These are phyloP conservation scores for Astrephomene gubernaculifera DNA, from an alignment of 139 green algal genomes.

Conservation along the genomic window DNA sequence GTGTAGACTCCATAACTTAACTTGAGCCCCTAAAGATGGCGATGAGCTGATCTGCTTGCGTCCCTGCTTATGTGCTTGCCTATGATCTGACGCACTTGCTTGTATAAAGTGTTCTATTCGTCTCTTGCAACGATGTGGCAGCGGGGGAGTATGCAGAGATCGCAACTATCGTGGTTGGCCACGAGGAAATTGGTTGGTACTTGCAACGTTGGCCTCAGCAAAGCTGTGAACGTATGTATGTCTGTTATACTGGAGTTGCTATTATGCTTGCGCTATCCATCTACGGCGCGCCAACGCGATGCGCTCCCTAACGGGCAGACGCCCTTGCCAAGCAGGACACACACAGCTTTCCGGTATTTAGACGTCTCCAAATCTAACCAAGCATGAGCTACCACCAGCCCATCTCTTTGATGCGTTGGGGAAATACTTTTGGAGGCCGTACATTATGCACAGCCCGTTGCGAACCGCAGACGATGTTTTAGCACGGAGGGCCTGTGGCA, in stretches of 20 bases:
- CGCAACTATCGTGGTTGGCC: background rate
- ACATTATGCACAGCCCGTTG: too few species aligned
- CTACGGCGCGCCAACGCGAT: background rate
- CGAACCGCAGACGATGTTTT: too few species aligned
- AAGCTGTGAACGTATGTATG: background rate
- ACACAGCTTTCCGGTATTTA: background rate
- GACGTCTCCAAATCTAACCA: background rate
- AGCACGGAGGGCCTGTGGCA: too few species aligned
- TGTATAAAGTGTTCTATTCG: background rate
- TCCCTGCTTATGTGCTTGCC: background rate
- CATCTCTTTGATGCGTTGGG: too few species aligned
- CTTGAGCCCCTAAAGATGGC: background rate
- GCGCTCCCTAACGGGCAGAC: too few species aligned
- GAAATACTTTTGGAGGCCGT: too few species aligned
- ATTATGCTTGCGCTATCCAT: background rate
- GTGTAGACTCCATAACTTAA: background rate
- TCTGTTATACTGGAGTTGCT: background rate
- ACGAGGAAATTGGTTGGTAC: background rate
- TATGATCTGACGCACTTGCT: background rate
- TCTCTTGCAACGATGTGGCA: background rate
- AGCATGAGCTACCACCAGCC: too few species aligned
- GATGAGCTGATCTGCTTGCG: background rate
- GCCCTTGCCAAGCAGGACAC: background rate
- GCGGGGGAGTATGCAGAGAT: background rate
- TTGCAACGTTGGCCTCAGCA: background rate